A percentile compares a stretch with the other conserved stretches of the same genome.
Conservation (phyloP, 441 rosid species). For the Bocquillonia castaneifolia region DNA sequence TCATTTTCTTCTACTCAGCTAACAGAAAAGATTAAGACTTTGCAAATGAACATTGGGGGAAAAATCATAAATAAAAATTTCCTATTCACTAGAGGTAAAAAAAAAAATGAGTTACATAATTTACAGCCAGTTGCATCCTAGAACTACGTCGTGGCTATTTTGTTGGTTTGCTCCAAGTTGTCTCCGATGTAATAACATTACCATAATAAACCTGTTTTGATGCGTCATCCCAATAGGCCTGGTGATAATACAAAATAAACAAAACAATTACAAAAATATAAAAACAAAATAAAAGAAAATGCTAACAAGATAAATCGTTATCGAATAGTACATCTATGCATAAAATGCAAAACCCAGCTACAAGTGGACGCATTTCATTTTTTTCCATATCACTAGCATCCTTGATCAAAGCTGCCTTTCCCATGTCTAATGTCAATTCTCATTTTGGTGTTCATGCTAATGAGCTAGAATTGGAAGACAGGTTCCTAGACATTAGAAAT, state of each 20-base stretch:
- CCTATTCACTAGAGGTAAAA: too few species aligned
- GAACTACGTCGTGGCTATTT: conserved; percentile 20
- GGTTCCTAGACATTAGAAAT: too few species aligned
- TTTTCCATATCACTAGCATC: too few species aligned
- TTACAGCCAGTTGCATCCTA: not conserved
- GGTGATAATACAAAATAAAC: not conserved
- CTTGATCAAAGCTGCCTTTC: too few species aligned
- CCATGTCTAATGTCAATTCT: not conserved
- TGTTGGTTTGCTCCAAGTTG: conserved; percentile 54
- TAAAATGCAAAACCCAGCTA: too few species aligned
- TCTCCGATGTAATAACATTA: conserved; percentile 47
- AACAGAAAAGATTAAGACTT: too few species aligned
- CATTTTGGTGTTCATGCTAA: not conserved
- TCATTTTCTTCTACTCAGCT: too few species aligned
- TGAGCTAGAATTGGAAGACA: not conserved
- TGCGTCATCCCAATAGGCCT: conserved; percentile 61
- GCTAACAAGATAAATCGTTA: not conserved
- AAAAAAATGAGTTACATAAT: not conserved
- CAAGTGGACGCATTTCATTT: too few species aligned
- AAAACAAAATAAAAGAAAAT: not conserved
- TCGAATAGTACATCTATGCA: not conserved
- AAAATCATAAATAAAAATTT: too few species aligned
- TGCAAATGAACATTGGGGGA: not conserved
- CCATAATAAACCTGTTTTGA: conserved; percentile 61
- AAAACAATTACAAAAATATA: not conserved